Conservation (phyloP, 257 asterid genomes). For the Rauvolfia tetraphylla region DNA sequence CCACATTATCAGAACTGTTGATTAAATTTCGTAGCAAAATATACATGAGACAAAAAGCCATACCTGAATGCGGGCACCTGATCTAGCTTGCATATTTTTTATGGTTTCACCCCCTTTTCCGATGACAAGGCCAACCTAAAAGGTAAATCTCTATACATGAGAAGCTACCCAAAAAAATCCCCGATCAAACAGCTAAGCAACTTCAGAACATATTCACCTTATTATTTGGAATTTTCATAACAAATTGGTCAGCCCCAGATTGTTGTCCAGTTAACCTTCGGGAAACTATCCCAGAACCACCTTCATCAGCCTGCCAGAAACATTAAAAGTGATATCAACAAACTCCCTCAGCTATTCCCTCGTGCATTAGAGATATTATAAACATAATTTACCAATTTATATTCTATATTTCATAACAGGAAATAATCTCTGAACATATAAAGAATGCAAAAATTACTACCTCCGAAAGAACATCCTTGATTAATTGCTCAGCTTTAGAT, state of each 20-base stretch:
- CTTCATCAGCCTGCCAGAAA: conserved; percentile 68
- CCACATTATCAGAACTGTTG: background rate
- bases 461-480: conserved; percentile 53
- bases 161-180: background rate
- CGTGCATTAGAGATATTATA: background rate
- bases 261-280: conserved; percentile 56
- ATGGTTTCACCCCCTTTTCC: conserved; percentile 99
- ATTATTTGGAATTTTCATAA: conserved; percentile 69
- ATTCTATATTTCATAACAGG: background rate
- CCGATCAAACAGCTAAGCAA: background rate
- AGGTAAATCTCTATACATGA: background rate
- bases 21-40: background rate
- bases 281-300: conserved; percentile 67
- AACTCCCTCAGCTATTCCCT: background rate
- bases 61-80: conserved; percentile 96
- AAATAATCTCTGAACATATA: background rate
- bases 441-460: background rate
- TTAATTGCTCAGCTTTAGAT: conserved; percentile 69
- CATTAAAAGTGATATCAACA: background rate
- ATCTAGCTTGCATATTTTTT: conserved; percentile 74
- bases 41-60: background rate
- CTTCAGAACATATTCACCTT: conserved; percentile 41
- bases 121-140: conserved; percentile 93
- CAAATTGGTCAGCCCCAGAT: conserved; percentile 65
- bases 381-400: background rate